Evolutionary conservation across 768 basidiomycete genomes (phyloP).

Genomic region (Paxillus involutus): DNA sequence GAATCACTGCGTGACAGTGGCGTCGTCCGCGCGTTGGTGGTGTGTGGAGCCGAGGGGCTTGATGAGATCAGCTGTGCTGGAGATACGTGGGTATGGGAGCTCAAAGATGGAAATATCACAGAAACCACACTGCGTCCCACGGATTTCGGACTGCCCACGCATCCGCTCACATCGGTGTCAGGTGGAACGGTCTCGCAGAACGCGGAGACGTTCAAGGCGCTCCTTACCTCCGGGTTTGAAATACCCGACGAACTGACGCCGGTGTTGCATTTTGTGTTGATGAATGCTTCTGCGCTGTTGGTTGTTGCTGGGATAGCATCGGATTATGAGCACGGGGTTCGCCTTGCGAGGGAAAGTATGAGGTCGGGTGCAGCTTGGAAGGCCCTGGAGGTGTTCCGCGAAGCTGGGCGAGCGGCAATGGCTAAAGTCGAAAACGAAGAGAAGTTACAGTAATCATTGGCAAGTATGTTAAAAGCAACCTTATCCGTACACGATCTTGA

Average conservation of each 20-base stretch:
- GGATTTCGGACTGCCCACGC: constrained; percentile 73
- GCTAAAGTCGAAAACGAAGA: background rate
- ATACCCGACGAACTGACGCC: constrained; percentile 60
- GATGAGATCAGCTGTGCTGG: constrained; percentile 98
- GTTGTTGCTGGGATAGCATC: constrained; percentile 78
- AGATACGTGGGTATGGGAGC: constrained; percentile 81
- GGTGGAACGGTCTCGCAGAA: constrained; percentile 82
- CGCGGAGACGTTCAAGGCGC: constrained; percentile 63
- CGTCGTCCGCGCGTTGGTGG: constrained; percentile 84
- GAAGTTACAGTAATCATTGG: background rate
- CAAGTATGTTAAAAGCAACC: background rate
- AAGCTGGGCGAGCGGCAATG: constrained; percentile 31
- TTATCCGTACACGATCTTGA: no score
- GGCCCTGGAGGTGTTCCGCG: constrained; percentile 52
- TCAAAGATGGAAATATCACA: constrained; percentile 66
- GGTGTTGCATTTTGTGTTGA: constrained; percentile 80
- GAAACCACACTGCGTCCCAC: constrained; percentile 63
- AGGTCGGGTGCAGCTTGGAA: constrained; percentile 60
- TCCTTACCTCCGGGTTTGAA: constrained; percentile 59
- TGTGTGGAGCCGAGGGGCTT: constrained; percentile 87
- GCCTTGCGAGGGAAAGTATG: constrained; percentile 61
- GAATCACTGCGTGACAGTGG: constrained; percentile 69
- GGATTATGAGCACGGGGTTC: constrained; percentile 70
- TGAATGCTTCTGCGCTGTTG: constrained; percentile 89
- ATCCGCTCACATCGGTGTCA: constrained; percentile 68